Base-by-base conservation (phyloP, 2,329 filamentous ascomycete species). In the Tolypocladium amazonense region DNA sequence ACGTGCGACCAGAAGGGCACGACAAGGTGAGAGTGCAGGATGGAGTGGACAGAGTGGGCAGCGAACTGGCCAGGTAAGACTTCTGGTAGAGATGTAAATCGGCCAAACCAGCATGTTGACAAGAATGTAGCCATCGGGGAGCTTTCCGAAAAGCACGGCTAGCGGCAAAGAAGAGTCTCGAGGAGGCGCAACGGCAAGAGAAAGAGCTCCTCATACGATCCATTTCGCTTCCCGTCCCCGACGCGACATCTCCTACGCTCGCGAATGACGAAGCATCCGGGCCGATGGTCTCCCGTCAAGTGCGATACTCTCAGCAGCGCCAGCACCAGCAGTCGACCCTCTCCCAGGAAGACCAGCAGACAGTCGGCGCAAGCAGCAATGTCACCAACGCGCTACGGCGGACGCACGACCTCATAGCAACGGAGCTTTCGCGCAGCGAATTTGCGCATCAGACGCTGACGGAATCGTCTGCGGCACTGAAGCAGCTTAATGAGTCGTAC, bases 381-480 rank as follows among this genome's bases (percentile, higher is more conserved):
- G 89, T 97, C 58, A 97, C 93, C 3, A 79, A 86, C 56, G 89
- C 92, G 1, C 81, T 99, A 58, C 84, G 91, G 62, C 82, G 92
- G 62, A 95, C 93, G 7, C 92, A 97, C 74, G 85, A 89, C 63
- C 82, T 96, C 68, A 92, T 97, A 78, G 86, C 90, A 64, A 81
- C 85, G 5, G 92, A 97, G 77, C 83, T 99, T 9, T 85, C 88
- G 55, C 87, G 91, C 61, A 95, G 90, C 65, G 87, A 90, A 67
- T 97, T 96, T 70, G 93, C 93, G 23, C 88, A 94, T 67, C 88
- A 96, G 72, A 95, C 92, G 1, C 81, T 99, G 67, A 86, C 88
- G 62, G 87, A 94, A 76, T 92, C 88, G 2, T 93, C 90, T 8
- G 87, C 86, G 12, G 91, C 92, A 14, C 81, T 99, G n/a, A 82